Evolutionary conservation across 108 stramenopile genomes (phyloP).

Genomic region (Aurantiochytrium sp.): DNA sequence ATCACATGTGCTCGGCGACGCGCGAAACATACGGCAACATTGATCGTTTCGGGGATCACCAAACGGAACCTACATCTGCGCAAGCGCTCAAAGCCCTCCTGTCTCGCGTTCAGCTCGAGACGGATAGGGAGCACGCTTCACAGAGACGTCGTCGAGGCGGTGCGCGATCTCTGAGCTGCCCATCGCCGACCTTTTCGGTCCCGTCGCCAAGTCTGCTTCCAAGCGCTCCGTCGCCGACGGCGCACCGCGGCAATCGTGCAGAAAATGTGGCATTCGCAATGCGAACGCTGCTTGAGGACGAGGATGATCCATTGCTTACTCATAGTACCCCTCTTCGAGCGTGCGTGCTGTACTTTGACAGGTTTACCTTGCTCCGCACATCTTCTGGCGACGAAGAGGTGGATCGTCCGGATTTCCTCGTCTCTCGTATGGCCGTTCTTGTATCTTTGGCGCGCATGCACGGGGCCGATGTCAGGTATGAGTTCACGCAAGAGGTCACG

Average conservation of each 20-base stretch:
- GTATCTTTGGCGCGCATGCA: not conserved
- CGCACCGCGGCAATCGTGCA: no score
- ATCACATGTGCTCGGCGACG: not conserved
- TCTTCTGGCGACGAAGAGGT: not conserved
- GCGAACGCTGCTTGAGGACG: not conserved
- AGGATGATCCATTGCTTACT: not conserved
- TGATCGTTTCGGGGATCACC: not conserved
- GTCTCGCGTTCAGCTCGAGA: not conserved
- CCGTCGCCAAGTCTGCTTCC: no score
- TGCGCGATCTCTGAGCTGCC: no score
- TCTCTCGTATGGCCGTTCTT: not conserved
- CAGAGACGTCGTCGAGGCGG: not conserved
- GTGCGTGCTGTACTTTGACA: not conserved
- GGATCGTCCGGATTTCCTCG: not conserved
- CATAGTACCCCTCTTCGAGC: not conserved
- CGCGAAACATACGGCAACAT: not conserved
- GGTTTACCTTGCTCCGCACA: not conserved
- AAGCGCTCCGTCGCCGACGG: no score
- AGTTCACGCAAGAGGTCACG: not conserved
- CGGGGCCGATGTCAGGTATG: not conserved
- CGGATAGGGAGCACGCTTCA: not conserved
- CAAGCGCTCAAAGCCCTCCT: not conserved
- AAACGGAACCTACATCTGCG: not conserved
- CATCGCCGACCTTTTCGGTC: no score
- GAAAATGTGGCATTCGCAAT: no score